phyloP scores from a whole-genome alignment of 805 yeast species.

The Ogataea saltuana region DNA sequence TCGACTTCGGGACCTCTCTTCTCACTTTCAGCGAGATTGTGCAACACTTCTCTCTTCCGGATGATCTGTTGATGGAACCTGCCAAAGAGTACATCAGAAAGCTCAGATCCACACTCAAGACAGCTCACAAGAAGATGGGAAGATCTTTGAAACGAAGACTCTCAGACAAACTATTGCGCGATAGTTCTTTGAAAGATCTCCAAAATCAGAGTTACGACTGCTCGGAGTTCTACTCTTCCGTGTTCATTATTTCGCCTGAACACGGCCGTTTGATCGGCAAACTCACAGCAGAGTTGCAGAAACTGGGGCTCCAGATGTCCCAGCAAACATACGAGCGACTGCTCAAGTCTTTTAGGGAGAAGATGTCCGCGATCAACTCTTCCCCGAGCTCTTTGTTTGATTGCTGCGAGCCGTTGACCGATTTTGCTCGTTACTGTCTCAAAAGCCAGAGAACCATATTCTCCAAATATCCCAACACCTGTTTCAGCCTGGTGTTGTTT shows the following conservation, averaged over 20 bases:
- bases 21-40: slow-evolving; percentile 21
- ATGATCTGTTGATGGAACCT: slow-evolving; percentile 24
- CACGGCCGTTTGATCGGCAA: slow-evolving; percentile 13
- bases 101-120: slow-evolving; percentile 19
- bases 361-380: slow-evolving; percentile 6
- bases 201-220: slow-evolving; percentile 3
- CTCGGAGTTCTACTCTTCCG: slow-evolving; percentile 12
- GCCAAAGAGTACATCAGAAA: slow-evolving; percentile 21
- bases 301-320: slow-evolving; percentile 10
- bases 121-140: slow-evolving; percentile 10
- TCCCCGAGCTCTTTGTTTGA: slow-evolving; percentile 23
- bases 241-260: slow-evolving; percentile 14
- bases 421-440: slow-evolving; percentile 33
- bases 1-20: slow-evolving; percentile 12
- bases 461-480: slow-evolving; percentile 21
- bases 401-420: slow-evolving; percentile 28
- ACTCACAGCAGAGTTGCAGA: slow-evolving; percentile 11
- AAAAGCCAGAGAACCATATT: slow-evolving; percentile 21
- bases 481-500: slow-evolving; percentile 24
- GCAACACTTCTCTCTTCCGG: slow-evolving; percentile 29
- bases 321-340: slow-evolving; percentile 15
- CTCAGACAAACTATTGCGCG: slow-evolving; percentile 9
- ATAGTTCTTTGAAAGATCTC: slow-evolving; percentile 3
- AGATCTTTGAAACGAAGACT: slow-evolving; percentile 5
- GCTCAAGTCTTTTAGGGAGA: slow-evolving; percentile 12